Base-by-base conservation (phyloP, 768 basidiomycete species). In the Boletus vinaceobasis region DNA sequence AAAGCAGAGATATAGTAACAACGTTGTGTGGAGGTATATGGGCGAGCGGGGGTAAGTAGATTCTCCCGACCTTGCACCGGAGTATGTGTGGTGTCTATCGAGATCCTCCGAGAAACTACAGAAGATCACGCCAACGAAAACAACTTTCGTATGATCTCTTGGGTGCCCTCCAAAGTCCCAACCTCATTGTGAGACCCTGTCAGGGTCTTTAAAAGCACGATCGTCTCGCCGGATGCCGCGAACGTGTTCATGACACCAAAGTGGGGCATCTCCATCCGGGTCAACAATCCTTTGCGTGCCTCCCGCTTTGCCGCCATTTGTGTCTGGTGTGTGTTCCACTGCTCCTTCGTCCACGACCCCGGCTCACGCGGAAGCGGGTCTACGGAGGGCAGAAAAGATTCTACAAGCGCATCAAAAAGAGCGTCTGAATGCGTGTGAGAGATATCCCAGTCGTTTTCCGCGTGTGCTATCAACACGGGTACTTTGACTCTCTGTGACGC, bases 361-460 rank as follows among this genome's bases (percentile, higher is more conserved):
- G 54, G 56, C 71, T 64, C 61, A 67, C 37, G 57, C 5, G 64
- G 74, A 17, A 77, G 73, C 0, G 67, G 55, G 43, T 79, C 75
- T 1, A 79, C 55, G 3, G 75, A 64, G 2, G 88, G 87, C 8
- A 92, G 76, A 51, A 80, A 73, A 1, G 82, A 82, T 21, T 85
- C 83, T 31, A 90, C 66, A 53, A 92, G 80, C 0, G 79, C 74
- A 29, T 87, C 76, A 70, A 91, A 91, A 23, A 94, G 79, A 0
- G 75, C 70, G 14, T 77, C 74, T 0, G 91, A 85, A 65, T 94
- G 91, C 1, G 78, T 73, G 59, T 82, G 76, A 0, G 86, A 85
- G 44, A 93, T 91, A 23, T 89, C 85, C 60, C 73, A 75, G 70
- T 94, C 92, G 66, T 92, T 77, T 56, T 79, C 75, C 7, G 91